Conservation (phyloP, 2,329 filamentous ascomycete species). For the Clarireedia hainanense region DNA sequence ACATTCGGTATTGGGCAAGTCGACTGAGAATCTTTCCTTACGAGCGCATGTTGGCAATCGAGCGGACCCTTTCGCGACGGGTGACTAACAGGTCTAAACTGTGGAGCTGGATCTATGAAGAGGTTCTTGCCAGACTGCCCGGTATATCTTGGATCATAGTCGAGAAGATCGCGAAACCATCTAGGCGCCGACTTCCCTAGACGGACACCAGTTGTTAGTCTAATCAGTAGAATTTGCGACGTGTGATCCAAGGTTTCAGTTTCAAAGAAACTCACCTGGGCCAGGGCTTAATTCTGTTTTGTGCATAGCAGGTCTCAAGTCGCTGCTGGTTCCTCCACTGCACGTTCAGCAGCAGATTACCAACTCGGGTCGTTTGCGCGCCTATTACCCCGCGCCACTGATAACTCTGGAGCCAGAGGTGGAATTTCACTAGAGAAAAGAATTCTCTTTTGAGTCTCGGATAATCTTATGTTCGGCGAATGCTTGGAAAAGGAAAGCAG, state of each 20-base stretch:
- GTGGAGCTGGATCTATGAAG: conserved; percentile 49
- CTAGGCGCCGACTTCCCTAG: conserved; percentile 44
- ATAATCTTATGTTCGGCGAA: background rate
- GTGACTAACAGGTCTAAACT: conserved; percentile 31
- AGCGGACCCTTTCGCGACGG: conserved; percentile 26
- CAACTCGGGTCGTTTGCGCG: background rate
- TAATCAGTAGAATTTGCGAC: background rate
- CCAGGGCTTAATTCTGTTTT: conserved; percentile 1
- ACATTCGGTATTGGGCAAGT: conserved; percentile 34
- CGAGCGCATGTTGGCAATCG: conserved; percentile 53
- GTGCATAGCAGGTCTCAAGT: conserved; percentile 3
- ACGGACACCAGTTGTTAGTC: conserved; percentile 1
- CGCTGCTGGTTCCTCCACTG: background rate
- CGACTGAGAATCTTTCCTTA: conserved; percentile 48
- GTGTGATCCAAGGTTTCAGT: background rate
- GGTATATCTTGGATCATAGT: conserved; percentile 34
- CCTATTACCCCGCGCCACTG: conserved; percentile 1
- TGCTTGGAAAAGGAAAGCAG: background rate
- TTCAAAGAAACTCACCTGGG: conserved; percentile 5
- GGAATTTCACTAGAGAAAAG: background rate
- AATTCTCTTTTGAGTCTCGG: background rate
- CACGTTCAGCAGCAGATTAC: background rate
- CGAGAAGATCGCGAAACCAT: conserved; percentile 36
- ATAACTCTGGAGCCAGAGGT: background rate
- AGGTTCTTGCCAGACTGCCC: conserved; percentile 35